These are phyloP conservation scores for Nicotiana otophora DNA, from an alignment of 257 asterid genomes.

Conservation along the genomic window DNA sequence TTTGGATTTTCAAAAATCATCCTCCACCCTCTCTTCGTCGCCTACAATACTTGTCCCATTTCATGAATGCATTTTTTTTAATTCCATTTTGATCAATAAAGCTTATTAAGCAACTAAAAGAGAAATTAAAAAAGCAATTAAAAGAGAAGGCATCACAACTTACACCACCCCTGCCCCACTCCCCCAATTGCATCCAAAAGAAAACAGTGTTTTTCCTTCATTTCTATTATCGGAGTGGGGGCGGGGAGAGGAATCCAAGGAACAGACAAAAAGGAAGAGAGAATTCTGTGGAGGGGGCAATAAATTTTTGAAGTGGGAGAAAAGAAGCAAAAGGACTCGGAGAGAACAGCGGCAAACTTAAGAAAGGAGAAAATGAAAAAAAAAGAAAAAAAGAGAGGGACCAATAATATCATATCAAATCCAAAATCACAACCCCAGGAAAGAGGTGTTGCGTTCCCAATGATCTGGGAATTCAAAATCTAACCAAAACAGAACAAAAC, in stretches of 20 bases:
- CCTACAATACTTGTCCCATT: background rate
- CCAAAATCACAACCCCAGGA: background rate
- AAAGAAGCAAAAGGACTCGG: background rate
- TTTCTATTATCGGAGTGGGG: background rate
- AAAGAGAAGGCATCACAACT: background rate
- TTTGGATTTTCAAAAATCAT: background rate
- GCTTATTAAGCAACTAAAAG: background rate
- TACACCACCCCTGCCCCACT: background rate
- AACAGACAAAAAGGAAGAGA: background rate
- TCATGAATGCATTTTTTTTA: background rate
- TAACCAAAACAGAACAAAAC: background rate
- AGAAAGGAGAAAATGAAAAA: background rate
- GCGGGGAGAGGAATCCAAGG: background rate
- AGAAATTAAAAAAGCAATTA: background rate
- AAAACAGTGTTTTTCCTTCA: slow-evolving; percentile 3
- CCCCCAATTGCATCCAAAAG: background rate
- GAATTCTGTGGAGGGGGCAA: background rate
- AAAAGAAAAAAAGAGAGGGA: slow-evolving; percentile 9
- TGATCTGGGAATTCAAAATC: slow-evolving; percentile 5
- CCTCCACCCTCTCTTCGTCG: background rate
- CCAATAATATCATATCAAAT: background rate
- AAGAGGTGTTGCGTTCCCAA: background rate
- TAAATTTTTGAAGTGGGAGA: background rate
- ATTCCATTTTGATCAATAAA: background rate
- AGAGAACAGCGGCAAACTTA: background rate